Evolutionary conservation across 2,329 filamentous ascomycete species (phyloP).

Genomic region (Colletotrichum sublineola): DNA sequence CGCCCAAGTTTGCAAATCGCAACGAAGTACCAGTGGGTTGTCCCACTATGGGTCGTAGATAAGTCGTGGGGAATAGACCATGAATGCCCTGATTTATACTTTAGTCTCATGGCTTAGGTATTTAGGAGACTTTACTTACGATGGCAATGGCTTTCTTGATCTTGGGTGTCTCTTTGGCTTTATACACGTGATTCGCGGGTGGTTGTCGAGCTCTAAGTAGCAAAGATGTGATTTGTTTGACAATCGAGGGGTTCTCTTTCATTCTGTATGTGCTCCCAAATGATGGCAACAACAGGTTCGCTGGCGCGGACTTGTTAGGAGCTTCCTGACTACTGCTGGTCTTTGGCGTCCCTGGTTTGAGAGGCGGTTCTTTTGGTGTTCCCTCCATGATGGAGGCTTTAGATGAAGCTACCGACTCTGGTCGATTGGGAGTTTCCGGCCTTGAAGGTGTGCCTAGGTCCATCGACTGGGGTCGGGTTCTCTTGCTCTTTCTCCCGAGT

Average conservation of each 20-base stretch:
- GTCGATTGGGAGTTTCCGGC: conserved; percentile 51
- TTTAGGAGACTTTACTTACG: too few species aligned
- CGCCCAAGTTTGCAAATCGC: conserved; percentile 89
- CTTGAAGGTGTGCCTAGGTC: conserved; percentile 58
- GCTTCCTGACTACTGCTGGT: conserved; percentile 52
- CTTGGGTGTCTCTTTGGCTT: conserved; percentile 75
- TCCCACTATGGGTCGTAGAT: conserved; percentile 90
- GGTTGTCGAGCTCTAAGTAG: conserved; percentile 68
- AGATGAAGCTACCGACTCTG: conserved; percentile 49
- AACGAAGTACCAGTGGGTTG: conserved; percentile 97
- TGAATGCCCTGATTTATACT: conserved; percentile 74
- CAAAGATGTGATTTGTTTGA: conserved; percentile 74
- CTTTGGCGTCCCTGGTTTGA: conserved; percentile 37
- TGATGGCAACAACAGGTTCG: conserved; percentile 77
- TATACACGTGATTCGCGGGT: conserved; percentile 78
- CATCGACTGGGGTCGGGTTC: conserved; percentile 61
- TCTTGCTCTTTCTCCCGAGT: conserved; percentile 58
- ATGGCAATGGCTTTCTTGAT: conserved; percentile 92
- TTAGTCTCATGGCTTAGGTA: too few species aligned
- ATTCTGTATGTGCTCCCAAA: conserved; percentile 77
- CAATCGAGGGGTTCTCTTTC: conserved; percentile 76
- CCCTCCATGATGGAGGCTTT: conserved; percentile 45
- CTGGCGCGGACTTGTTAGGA: conserved; percentile 56
- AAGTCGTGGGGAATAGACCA: conserved; percentile 89
- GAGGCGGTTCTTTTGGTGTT: conserved; percentile 33